Base-by-base conservation (phyloP, 169 alveolate species). In the Plasmodium cynomolgi region DNA sequence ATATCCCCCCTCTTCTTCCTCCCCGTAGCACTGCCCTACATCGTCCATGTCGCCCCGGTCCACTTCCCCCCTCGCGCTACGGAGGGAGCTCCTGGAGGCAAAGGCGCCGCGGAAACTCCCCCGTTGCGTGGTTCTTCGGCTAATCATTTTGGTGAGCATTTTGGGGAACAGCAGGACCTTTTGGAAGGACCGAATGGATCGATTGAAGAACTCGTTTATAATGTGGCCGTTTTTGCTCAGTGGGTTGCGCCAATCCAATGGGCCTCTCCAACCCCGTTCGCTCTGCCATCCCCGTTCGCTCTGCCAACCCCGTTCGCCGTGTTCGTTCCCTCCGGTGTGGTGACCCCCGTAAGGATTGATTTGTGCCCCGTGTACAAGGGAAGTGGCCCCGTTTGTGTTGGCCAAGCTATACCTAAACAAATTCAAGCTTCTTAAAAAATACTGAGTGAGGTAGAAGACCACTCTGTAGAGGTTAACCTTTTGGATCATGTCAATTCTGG, bases 401-500 rank as follows among this genome's bases (percentile, higher is more conserved):
- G 74, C 44, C 8, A 47, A n/a, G n/a, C 81, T 29, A 7, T 75
- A 23, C 47, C 81, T 86, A 77, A 86, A 86, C 29, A 86, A 13
- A 39, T 86, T 86, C 20, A 86, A 37, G 68, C 81, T 86, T 77
- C 83, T 79, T 17, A 86, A n/a, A 86, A 86, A 86, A 37, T 86
- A 79, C 5, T 86, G 93, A 34, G 93, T 86, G 26, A 86, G 62
- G 47, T 86, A 86, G 81, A 86, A 86, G 2, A 86, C 93, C 1
- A 86, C 82, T 54, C 79, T 74, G 71, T 86, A 86, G 15, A 86
- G 50, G 41, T 77, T 75, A 17, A 86, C 56, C 31, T 77, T 86
- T 77, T 56, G 68, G 17, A 86, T 75, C 44, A 54, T 8, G 39
- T 86, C 93, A 7, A 86, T 86, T 1, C 85, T 86, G 20, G 93